Conservation (phyloP, 2,329 filamentous ascomycete species). For the Fusarium brachygibbosum region DNA sequence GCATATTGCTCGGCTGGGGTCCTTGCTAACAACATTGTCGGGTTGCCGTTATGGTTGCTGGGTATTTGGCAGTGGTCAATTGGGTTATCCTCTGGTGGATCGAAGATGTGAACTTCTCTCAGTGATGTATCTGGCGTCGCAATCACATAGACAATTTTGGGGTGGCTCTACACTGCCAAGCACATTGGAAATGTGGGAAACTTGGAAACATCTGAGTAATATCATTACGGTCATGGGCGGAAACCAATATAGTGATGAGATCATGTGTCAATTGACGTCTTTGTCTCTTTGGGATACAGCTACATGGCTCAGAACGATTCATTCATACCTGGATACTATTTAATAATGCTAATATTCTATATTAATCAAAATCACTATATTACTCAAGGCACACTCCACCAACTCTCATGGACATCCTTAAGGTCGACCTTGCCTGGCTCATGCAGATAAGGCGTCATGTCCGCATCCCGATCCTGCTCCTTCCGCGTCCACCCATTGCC, state of each 20-base stretch:
- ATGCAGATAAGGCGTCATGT: constrained; percentile 5
- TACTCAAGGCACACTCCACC: neutral
- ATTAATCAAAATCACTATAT: too few relatives aligned
- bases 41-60: constrained; percentile 1
- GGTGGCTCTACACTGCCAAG: too few relatives aligned
- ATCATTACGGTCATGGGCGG: too few relatives aligned
- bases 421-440: neutral
- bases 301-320: neutral
- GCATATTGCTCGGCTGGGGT: constrained; percentile 63
- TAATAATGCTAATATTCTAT: too few relatives aligned
- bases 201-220: too few relatives aligned
- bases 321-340: neutral
- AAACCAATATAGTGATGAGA: too few relatives aligned
- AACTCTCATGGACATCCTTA: constrained; percentile 1
- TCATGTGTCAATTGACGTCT: too few relatives aligned
- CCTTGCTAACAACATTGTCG: constrained; percentile 52
- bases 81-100: constrained; percentile 14
- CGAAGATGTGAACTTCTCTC: constrained; percentile 7
- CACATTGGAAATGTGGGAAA: too few relatives aligned
- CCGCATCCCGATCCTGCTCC: neutral
- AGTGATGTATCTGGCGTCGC: neutral
- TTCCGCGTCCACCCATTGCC: neutral
- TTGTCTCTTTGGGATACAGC: too few relatives aligned
- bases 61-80: neutral
- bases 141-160: too few relatives aligned